Conservation (phyloP, 805 yeast genomes). For the Saccharomyces mikatae region DNA sequence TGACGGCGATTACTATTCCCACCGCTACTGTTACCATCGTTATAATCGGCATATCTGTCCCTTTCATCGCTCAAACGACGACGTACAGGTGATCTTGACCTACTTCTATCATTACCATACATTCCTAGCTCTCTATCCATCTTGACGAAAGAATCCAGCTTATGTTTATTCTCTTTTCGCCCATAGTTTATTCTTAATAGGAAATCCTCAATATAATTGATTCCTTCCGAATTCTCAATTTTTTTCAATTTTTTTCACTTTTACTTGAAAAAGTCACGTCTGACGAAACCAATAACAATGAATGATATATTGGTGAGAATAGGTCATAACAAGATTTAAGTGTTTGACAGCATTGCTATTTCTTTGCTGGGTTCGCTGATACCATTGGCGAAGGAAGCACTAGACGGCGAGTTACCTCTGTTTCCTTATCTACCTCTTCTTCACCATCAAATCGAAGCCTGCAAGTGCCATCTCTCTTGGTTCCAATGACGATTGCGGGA, state of each 20-base stretch:
- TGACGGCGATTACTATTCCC: constrained; percentile 12
- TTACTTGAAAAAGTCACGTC: background rate
- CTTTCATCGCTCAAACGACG: constrained; percentile 7
- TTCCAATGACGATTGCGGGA: constrained; percentile 83
- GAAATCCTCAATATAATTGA: background rate
- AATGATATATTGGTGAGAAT: background rate
- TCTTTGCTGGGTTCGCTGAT: constrained; percentile 20
- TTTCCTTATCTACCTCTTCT: constrained; percentile 91
- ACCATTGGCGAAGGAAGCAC: constrained; percentile 65
- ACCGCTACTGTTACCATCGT: constrained; percentile 12
- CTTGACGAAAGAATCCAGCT: background rate
- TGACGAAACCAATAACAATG: background rate
- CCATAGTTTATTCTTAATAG: background rate
- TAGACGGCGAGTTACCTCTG: constrained; percentile 78
- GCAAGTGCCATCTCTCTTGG: constrained; percentile 66
- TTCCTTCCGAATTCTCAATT: background rate
- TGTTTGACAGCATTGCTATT: constrained; percentile 1
- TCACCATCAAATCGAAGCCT: constrained; percentile 88
- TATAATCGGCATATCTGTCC: constrained; percentile 1
- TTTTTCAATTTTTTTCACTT: background rate
- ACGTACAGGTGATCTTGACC: constrained; percentile 20
- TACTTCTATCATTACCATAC: constrained; percentile 3
- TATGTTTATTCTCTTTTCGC: background rate
- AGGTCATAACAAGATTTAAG: background rate
- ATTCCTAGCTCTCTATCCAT: background rate